Evolutionary conservation across 108 stramenopile genomes (phyloP).

Genomic region (Nannochloropsis gaditana): DNA sequence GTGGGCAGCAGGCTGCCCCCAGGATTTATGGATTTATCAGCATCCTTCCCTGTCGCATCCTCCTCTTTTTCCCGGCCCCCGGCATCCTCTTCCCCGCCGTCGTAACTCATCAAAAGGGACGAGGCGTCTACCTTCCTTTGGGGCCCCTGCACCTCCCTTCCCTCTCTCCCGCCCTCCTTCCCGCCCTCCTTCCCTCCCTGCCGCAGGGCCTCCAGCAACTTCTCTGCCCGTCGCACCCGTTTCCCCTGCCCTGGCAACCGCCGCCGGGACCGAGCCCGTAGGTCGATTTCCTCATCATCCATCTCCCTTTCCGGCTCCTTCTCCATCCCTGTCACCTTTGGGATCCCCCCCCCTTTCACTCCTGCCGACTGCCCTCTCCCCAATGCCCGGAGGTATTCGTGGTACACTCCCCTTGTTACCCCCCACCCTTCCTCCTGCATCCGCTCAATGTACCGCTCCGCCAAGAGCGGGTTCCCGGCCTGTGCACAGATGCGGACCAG

Average conservation of each 20-base stretch:
- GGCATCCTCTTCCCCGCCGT: neutral
- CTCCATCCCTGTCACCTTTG: neutral
- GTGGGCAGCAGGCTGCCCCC: neutral
- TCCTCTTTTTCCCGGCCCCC: neutral
- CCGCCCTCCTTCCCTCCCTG: neutral
- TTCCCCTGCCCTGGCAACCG: neutral
- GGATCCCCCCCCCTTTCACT: neutral
- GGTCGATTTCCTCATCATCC: neutral
- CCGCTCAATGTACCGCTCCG: neutral
- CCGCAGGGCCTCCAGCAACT: neutral
- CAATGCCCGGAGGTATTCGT: neutral
- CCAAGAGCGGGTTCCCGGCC: neutral
- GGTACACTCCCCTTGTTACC: neutral
- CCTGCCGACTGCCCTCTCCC: neutral
- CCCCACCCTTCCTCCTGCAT: slow-evolving; percentile 16
- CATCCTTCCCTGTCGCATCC: neutral
- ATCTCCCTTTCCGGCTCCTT: neutral
- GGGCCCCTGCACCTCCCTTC: neutral
- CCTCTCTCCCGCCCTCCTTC: neutral
- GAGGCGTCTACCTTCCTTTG: neutral
- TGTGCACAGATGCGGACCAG: neutral
- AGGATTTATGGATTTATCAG: neutral
- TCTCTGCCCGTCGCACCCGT: neutral
- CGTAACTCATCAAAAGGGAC: neutral
- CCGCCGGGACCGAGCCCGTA: neutral